Evolutionary conservation across 106 monocot genomes (phyloP), one percentile per base, ranked within the genome.

Genomic region (Acanthochlamys bracteata): DNA sequence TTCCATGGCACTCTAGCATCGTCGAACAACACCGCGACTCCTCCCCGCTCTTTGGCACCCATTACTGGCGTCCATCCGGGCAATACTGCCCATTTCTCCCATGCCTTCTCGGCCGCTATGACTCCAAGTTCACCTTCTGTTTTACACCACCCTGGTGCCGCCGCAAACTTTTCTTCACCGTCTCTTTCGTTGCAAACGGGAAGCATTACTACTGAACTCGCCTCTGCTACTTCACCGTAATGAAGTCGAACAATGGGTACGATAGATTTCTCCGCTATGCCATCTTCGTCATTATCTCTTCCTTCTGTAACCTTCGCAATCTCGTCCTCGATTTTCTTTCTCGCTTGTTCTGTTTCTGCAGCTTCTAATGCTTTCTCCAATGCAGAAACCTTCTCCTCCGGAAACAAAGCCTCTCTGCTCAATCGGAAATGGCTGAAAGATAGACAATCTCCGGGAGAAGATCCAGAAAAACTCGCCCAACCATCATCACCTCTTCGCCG

Each of bases 151-250:
- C 25, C 57, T 20, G 93, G 93, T 39, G 89, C 93, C 33, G 69
- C 54, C 3, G 24, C 74, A n/a, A 94, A 10, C 24, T 66, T 77
- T 43, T 53, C 66, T 41, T 27, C 70, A 0, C 89, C 94, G 7
- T 83, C 93, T 7, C 12, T 24, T 25, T 70, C 75, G 17, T 39
- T 25, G 46, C 78, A 73, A 26, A 82, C 86, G 6, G 93, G 94
- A 26, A 94, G 55, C 42, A 94, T 54, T 27, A 55, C 73, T 53
- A 95, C 90, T 7, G 82, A 67, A 20, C 77, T 58, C 43, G 90
- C 77, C 75, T 90, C 95, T 47, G 94, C 74, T 42, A 95, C 66
- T 73, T 95, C 95, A 23, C 90, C 95, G 57, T 90, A 90, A 68
- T 63, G 71, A 66, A 95, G 71, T 69, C 90, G 51, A 61, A 95